Evolutionary conservation across 2,329 filamentous ascomycete species (phyloP), one percentile per base, ranked within the genome.

Genomic region (Alternaria gaisen): DNA sequence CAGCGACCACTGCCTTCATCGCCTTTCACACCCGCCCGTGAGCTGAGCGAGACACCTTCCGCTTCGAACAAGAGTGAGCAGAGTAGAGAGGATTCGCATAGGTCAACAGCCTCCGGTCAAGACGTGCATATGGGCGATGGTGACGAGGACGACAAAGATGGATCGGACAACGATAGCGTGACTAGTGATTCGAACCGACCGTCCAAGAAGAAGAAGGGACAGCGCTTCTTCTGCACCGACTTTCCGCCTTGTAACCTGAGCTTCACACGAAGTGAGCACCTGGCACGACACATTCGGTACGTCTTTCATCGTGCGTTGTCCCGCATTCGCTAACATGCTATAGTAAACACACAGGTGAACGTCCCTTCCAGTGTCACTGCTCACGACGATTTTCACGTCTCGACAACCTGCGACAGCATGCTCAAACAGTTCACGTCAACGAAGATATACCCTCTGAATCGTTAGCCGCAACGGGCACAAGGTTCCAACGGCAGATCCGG

Each of bases 291-390:
- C 74, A 98, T 99, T 70, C 88, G 94, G 90, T 94, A 85, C 65
- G 82, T 77, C 56, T 56, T 2, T 40, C 36, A 36, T n/a, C 41
- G 34, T 22, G 5, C 18, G 26, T 34, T 36, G 24, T 57, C 63
- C 38, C 42, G 22, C 46, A 58, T 61, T 61, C 56, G 63, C 74
- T 80, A 66, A 79, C 65, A 58, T 6, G 16, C 11, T 26, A 18
- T 64, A 95, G 93, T 72, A 98, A 98, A 86, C 95, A 99, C 74
- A 99, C 95, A 0, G 95, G 95, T 54, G 95, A 99, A 82, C 89
- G 95, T 28, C 95, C 95, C 0, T 99, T 98, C 72, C 91, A 96
- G 79, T 99, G 95, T 70, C 95, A 98, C 79, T 99, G 95, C 79
- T 92, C 91, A 3, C 88, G 95, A 52, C 88, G 93, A 56, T 99